Evolutionary conservation across 805 yeast species (phyloP).

Genomic region (Starmerella ratchasimensis): DNA sequence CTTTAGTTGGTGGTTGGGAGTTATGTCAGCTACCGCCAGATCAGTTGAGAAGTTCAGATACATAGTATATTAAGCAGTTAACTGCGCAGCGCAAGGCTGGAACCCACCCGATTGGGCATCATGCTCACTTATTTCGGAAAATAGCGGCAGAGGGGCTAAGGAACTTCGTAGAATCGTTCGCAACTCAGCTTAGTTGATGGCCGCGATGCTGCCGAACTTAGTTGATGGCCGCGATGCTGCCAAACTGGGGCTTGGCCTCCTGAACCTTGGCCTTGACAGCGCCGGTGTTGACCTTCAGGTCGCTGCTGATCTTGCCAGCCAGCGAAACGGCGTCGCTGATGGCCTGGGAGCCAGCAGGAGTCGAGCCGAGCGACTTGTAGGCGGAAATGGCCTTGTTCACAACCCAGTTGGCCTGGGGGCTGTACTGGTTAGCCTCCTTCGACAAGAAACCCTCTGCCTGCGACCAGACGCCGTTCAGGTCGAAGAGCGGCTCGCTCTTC

Average conservation of each 20-base stretch:
- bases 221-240: not conserved
- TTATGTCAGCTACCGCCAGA: too few relatives aligned
- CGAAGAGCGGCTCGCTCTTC: slow-evolving; percentile 11
- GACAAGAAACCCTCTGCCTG: slow-evolving; percentile 7
- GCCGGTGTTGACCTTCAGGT: slow-evolving; percentile 13
- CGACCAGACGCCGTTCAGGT: slow-evolving; percentile 12
- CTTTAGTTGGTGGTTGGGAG: too few relatives aligned
- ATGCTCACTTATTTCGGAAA: too few relatives aligned
- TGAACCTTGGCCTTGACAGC: slow-evolving; percentile 7
- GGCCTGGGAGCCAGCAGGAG: slow-evolving; percentile 15
- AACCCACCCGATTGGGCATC: too few relatives aligned
- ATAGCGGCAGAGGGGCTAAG: too few relatives aligned
- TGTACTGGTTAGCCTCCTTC: slow-evolving; percentile 2
- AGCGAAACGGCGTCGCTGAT: slow-evolving; percentile 13
- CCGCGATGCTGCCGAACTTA: slow-evolving; percentile 2
- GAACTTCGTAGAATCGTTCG: too few relatives aligned
- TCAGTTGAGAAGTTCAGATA: too few relatives aligned
- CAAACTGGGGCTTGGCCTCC: slow-evolving; percentile 5
- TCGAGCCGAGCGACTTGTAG: slow-evolving; percentile 10
- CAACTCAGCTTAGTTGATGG: not conserved
- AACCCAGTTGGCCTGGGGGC: slow-evolving; percentile 6
- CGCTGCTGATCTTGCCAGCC: slow-evolving; percentile 13
- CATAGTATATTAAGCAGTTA: too few relatives aligned
- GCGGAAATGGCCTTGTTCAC: slow-evolving; percentile 3
- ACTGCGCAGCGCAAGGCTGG: too few relatives aligned